These are phyloP conservation scores for Pseudocercospora vitis DNA, from an alignment of 2,329 filamentous ascomycete genomes.

Conservation along the genomic window DNA sequence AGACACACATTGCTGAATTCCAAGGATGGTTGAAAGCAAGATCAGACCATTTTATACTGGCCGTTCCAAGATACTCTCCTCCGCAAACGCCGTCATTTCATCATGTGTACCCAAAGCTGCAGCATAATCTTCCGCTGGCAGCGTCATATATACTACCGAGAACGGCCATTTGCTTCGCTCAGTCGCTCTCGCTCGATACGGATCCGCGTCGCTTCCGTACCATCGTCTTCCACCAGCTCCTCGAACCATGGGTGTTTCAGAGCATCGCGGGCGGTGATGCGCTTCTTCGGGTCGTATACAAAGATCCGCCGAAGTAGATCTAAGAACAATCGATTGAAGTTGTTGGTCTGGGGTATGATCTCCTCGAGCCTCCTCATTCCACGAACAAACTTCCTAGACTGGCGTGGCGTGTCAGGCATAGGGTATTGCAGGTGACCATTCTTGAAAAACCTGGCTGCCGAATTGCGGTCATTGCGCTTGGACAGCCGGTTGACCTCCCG, in stretches of 20 bases:
- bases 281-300: slow-evolving; percentile 64
- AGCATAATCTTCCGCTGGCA: neutral
- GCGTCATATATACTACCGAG: slow-evolving; percentile 14
- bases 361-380: slow-evolving; percentile 65
- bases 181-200: slow-evolving; percentile 33
- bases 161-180: slow-evolving; percentile 20
- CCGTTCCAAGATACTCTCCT: slow-evolving; percentile 6
- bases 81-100: slow-evolving; percentile 3
- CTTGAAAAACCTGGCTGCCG: slow-evolving; percentile 35
- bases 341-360: slow-evolving; percentile 58
- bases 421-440: slow-evolving; percentile 62
- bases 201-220: slow-evolving; percentile 64
- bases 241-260: slow-evolving; percentile 68
- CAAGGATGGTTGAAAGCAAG: neutral
- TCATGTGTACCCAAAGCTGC: slow-evolving; percentile 7
- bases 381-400: slow-evolving; percentile 65
- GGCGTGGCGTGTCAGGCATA: slow-evolving; percentile 61
- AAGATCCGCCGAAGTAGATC: slow-evolving; percentile 64
- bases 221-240: slow-evolving; percentile 63
- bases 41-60: neutral
- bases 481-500: slow-evolving; percentile 34
- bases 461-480: slow-evolving; percentile 35
- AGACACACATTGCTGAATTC: neutral
- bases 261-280: slow-evolving; percentile 65
- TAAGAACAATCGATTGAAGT: slow-evolving; percentile 64